phyloP scores from a whole-genome alignment of 345 rosid genomes.

The Alliaria petiolata region DNA sequence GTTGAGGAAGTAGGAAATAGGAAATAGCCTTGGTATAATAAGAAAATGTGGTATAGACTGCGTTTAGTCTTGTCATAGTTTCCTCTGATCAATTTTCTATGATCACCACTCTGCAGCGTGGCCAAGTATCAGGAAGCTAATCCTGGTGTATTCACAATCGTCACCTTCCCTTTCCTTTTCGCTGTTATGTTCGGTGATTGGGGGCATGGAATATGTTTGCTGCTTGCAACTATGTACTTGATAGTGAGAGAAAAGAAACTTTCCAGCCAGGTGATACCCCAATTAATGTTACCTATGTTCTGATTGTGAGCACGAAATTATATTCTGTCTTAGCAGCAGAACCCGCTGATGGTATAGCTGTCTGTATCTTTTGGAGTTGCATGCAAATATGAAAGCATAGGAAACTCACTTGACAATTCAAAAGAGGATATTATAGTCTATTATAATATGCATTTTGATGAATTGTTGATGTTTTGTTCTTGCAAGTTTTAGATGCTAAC shows the following conservation, averaged over 20 bases:
- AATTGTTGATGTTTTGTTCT: not conserved
- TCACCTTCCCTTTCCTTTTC: conserved; percentile 96
- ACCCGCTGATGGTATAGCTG: conserved; percentile 41
- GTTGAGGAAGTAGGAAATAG: not conserved
- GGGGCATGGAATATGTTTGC: conserved; percentile 98
- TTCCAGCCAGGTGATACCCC: conserved; percentile 69
- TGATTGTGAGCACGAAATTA: not conserved
- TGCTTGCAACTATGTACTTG: conserved; percentile 67
- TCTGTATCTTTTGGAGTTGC: conserved; percentile 21
- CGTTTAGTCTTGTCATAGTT: not conserved
- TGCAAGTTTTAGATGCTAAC: conserved; percentile 15
- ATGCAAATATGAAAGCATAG: not conserved
- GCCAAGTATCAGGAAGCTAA: conserved; percentile 95
- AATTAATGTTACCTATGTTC: conserved; percentile 16
- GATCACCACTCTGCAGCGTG: conserved; percentile 55
- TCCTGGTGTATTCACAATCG: conserved; percentile 81
- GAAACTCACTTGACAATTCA: not conserved
- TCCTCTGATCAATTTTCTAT: not conserved
- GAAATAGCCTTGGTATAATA: not conserved
- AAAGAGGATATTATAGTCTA: not conserved
- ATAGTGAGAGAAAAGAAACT: conserved; percentile 87
- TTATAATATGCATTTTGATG: not conserved
- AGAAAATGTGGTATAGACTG: not conserved
- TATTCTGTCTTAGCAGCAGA: not conserved
- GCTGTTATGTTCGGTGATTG: conserved; percentile 99